Conservation (phyloP, 1,139 yeast species). For the Taphrina populina region DNA sequence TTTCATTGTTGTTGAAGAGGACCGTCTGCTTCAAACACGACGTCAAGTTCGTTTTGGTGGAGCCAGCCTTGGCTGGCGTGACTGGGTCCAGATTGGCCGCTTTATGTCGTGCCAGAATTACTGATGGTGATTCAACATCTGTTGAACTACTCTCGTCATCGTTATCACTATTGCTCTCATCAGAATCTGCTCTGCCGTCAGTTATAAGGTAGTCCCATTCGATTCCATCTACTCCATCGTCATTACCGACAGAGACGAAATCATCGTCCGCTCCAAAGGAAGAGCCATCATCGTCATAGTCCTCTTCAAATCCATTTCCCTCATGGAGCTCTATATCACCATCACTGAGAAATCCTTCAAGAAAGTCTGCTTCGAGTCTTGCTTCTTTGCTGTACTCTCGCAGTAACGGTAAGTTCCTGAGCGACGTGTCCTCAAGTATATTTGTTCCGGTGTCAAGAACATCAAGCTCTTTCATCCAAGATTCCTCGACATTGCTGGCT, state of each 20-base stretch:
- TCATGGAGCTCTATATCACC: no score
- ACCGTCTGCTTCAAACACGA: conserved; percentile 28
- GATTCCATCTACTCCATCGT: conserved; percentile 26
- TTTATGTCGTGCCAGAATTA: conserved; percentile 16
- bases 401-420: conserved; percentile 11
- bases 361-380: conserved; percentile 23
- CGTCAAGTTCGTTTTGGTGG: conserved; percentile 20
- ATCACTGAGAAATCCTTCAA: conserved; percentile 4
- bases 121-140: conserved; percentile 23
- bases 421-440: conserved; percentile 14
- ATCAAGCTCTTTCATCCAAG: conserved; percentile 29
- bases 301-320: no score
- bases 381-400: conserved; percentile 11
- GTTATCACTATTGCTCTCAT: conserved; percentile 1
- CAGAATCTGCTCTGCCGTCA: conserved; percentile 22
- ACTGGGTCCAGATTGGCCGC: conserved; percentile 10
- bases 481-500: conserved; percentile 24
- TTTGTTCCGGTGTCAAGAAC: conserved; percentile 22
- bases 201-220: conserved; percentile 30
- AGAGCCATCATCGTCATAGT: no score
- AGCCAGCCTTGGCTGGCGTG: conserved; percentile 20
- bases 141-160: conserved; percentile 17
- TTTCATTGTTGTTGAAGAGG: conserved; percentile 17
- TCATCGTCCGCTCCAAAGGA: conserved; percentile 12
- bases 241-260: conserved; percentile 1